These are phyloP conservation scores for Guadua angustifolia DNA, from an alignment of 176 grass and related monocot genomes.

Conservation along the genomic window DNA sequence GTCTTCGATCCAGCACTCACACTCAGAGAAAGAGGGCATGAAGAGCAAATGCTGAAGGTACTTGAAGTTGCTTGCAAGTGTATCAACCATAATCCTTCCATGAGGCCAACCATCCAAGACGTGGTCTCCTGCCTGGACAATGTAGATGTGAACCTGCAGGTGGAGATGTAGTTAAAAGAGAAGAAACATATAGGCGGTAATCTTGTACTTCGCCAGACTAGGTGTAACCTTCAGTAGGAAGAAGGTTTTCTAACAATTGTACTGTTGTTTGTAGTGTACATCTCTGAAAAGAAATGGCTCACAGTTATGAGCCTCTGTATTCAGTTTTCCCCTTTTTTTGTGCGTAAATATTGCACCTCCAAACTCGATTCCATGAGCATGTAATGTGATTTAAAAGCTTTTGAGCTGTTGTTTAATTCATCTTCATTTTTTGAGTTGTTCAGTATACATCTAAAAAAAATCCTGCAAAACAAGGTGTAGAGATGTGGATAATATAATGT, in stretches of 20 bases:
- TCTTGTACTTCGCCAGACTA: slow-evolving; percentile 33
- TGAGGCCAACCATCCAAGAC: slow-evolving; percentile 71
- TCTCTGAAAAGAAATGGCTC: slow-evolving; percentile 34
- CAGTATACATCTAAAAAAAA: not conserved
- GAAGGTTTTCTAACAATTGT: slow-evolving; percentile 44
- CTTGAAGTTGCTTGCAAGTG: slow-evolving; percentile 77
- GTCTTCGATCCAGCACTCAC: slow-evolving; percentile 57
- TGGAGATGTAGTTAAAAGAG: slow-evolving; percentile 37
- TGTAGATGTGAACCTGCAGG: slow-evolving; percentile 38
- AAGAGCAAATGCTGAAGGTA: slow-evolving; percentile 74
- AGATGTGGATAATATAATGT: not conserved
- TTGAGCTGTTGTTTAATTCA: not conserved
- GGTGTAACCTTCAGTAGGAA: slow-evolving; percentile 38
- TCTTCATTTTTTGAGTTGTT: not conserved
- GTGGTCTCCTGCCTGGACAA: slow-evolving; percentile 66
- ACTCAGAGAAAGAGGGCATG: slow-evolving; percentile 59
- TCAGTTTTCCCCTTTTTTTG: not conserved
- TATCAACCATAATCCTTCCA: slow-evolving; percentile 64
- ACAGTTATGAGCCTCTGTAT: slow-evolving; percentile 3
- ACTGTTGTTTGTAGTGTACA: slow-evolving; percentile 26
- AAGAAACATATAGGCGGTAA: slow-evolving; percentile 18
- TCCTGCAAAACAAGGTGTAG: not conserved
- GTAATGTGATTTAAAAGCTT: not conserved
- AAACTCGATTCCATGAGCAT: not conserved
- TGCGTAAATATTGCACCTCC: slow-evolving; percentile 15